Conservation (phyloP, 1,139 yeast genomes). For the Eremothecium coryli region DNA sequence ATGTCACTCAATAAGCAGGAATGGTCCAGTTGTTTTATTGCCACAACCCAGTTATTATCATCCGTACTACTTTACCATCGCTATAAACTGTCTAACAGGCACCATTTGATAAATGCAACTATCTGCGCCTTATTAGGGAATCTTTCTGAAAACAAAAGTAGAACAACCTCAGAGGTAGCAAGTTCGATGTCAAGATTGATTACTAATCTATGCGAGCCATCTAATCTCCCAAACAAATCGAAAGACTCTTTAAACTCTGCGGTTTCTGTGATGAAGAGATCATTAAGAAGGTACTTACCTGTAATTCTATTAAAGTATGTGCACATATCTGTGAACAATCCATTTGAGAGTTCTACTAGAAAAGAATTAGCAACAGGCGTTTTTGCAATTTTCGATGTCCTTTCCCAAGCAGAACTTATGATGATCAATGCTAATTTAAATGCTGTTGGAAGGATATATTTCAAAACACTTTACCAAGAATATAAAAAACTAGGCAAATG, state of each 20-base stretch:
- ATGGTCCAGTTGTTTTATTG: slow-evolving; percentile 30
- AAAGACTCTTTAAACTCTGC: slow-evolving; percentile 44
- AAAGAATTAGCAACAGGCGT: slow-evolving; percentile 49
- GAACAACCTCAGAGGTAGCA: slow-evolving; percentile 30
- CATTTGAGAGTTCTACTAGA: slow-evolving; percentile 41
- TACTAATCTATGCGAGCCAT: slow-evolving; percentile 67
- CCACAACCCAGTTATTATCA: slow-evolving; percentile 41
- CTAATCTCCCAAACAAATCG: slow-evolving; percentile 21
- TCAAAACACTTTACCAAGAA: slow-evolving; percentile 57
- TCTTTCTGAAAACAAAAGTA: slow-evolving; percentile 30
- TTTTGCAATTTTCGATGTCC: slow-evolving; percentile 55
- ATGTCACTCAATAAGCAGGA: slow-evolving; percentile 5
- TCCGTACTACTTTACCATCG: slow-evolving; percentile 58
- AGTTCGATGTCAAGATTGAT: slow-evolving; percentile 49
- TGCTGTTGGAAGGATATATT: slow-evolving; percentile 56
- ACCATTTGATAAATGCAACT: slow-evolving; percentile 50
- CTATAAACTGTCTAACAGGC: slow-evolving; percentile 58
- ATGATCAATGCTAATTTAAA: slow-evolving; percentile 66
- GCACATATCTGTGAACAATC: slow-evolving; percentile 41
- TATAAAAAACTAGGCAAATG: slow-evolving; percentile 78
- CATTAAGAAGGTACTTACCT: slow-evolving; percentile 56
- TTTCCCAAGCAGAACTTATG: slow-evolving; percentile 59
- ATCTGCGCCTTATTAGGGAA: slow-evolving; percentile 43
- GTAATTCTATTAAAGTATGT: slow-evolving; percentile 51
- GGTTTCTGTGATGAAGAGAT: slow-evolving; percentile 45